A percentile compares a stretch with the other conserved stretches of the same genome.
phyloP scores from a whole-genome alignment of 1,284 basidiomycete genomes.

The Paramarasmius palmivorus region DNA sequence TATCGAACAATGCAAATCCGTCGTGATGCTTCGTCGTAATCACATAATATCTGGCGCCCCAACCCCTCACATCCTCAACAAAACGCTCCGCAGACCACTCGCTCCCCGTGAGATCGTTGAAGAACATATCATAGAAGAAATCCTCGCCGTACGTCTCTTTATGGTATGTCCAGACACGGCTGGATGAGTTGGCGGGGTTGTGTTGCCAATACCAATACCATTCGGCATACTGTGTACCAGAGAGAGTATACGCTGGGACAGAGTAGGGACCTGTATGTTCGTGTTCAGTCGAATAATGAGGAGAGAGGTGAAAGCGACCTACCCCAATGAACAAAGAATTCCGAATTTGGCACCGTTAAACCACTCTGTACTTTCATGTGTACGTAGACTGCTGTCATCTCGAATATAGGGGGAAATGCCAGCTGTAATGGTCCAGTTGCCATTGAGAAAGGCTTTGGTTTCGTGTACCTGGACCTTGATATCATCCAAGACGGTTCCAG shows the following conservation, averaged over 20 bases:
- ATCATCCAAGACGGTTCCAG: constrained; percentile 10
- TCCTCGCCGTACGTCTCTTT: constrained; percentile 17
- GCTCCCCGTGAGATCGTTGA: constrained; percentile 11
- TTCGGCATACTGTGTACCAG: constrained; percentile 17
- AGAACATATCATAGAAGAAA: constrained; percentile 16
- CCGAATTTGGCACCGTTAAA: constrained; percentile 14
- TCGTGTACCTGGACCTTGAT: constrained; percentile 9
- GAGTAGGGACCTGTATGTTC: constrained; percentile 74
- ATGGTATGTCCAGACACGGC: constrained; percentile 15
- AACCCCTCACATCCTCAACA: constrained; percentile 12
- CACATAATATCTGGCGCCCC: constrained; percentile 14
- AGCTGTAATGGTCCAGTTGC: constrained; percentile 6
- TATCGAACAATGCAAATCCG: constrained; percentile 15
- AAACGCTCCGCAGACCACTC: constrained; percentile 10
- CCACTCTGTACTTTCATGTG: constrained; percentile 13
- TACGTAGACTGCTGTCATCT: constrained; percentile 13
- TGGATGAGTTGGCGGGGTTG: constrained; percentile 16
- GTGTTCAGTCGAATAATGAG: constrained; percentile 55
- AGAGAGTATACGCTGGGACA: constrained; percentile 60
- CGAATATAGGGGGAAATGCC: constrained; percentile 14
- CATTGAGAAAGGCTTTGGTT: neutral
- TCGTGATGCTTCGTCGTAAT: constrained; percentile 15
- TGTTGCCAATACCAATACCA: constrained; percentile 20
- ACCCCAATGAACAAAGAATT: constrained; percentile 15
- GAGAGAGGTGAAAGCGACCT: neutral